Conservation (phyloP, 371 early-diverging fungal genomes). For the Mucor plumbeus region DNA sequence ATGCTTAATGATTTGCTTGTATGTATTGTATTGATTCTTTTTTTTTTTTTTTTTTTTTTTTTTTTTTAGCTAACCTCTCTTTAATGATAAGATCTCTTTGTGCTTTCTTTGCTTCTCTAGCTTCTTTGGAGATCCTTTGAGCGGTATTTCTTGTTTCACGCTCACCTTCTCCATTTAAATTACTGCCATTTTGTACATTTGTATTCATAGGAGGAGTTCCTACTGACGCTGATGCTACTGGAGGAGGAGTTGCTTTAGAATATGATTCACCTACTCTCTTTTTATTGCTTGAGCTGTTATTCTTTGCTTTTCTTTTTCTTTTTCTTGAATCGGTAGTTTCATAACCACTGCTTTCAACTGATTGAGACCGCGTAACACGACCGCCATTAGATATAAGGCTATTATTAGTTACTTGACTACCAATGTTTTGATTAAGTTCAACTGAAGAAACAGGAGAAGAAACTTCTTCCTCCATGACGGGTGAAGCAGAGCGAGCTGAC, state of each 20-base stretch:
- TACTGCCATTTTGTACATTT: slow-evolving; percentile 13
- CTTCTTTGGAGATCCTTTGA: slow-evolving; percentile 29
- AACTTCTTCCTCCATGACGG: slow-evolving; percentile 19
- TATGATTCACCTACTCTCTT: slow-evolving; percentile 20
- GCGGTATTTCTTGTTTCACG: slow-evolving; percentile 32
- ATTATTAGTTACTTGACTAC: background rate
- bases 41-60: no score
- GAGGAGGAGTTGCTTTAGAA: slow-evolving; percentile 1
- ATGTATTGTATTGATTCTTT: background rate
- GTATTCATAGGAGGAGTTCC: background rate
- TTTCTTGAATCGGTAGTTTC: slow-evolving; percentile 29
- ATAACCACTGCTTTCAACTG: slow-evolving; percentile 35
- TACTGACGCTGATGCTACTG: background rate
- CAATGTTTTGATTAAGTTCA: slow-evolving; percentile 6
- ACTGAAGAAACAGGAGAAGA: slow-evolving; percentile 19
- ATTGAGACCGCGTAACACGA: slow-evolving; percentile 36
- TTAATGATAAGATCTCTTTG: slow-evolving; percentile 30
- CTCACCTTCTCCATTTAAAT: slow-evolving; percentile 29
- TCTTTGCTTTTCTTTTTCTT: slow-evolving; percentile 24
- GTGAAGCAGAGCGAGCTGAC: slow-evolving; percentile 31
- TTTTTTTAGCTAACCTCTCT: slow-evolving; percentile 28
- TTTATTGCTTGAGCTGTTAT: slow-evolving; percentile 12
- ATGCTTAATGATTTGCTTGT: background rate
- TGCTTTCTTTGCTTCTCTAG: slow-evolving; percentile 32
- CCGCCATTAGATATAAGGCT: slow-evolving; percentile 8